These are phyloP conservation scores for Sordariomycetes sp. DNA, from an alignment of 2,329 filamentous ascomycete species.

Conservation along the genomic window DNA sequence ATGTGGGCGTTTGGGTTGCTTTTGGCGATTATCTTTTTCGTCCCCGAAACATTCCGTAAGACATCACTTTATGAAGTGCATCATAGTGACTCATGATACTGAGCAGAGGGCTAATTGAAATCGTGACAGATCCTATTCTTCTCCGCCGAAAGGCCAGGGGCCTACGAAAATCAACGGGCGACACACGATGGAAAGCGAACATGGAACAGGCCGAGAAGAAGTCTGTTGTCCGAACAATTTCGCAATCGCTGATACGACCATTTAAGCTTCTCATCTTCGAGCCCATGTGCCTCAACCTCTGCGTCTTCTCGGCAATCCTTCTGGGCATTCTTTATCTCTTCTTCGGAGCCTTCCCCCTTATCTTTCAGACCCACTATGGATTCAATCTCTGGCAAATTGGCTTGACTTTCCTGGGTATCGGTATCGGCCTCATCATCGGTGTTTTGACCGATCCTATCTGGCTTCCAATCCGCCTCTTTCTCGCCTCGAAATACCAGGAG, in stretches of 20 bases:
- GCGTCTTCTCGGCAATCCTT: conserved; percentile 72
- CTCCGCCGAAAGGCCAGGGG: conserved; percentile 58
- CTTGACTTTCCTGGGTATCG: conserved; percentile 61
- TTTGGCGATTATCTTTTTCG: conserved; percentile 51
- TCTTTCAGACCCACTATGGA: conserved; percentile 61
- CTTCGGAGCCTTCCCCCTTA: conserved; percentile 75
- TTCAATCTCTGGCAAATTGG: conserved; percentile 72
- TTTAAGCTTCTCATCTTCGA: conserved; percentile 70
- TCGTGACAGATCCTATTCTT: conserved; percentile 46
- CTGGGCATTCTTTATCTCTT: conserved; percentile 82
- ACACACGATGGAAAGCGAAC: conserved; percentile 61
- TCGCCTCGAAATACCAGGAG: conserved; percentile 38
- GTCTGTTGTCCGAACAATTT: conserved; percentile 50
- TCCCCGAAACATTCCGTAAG: conserved; percentile 76
- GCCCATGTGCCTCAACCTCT: conserved; percentile 76
- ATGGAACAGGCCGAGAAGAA: conserved; percentile 57
- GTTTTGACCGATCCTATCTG: conserved; percentile 53
- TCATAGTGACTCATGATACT: not conserved
- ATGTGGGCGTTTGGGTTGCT: conserved; percentile 66
- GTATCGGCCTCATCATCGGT: conserved; percentile 54
- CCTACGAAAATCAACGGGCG: conserved; percentile 62
- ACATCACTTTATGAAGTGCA: conserved; percentile 6
- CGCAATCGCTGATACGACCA: conserved; percentile 49
- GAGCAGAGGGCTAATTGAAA: not conserved
- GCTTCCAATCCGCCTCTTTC: conserved; percentile 41